A percentile compares a stretch with the other conserved stretches of the same genome.
Conservation (phyloP, 129 eudicot genomes). For the Centaurea solstitialis region DNA sequence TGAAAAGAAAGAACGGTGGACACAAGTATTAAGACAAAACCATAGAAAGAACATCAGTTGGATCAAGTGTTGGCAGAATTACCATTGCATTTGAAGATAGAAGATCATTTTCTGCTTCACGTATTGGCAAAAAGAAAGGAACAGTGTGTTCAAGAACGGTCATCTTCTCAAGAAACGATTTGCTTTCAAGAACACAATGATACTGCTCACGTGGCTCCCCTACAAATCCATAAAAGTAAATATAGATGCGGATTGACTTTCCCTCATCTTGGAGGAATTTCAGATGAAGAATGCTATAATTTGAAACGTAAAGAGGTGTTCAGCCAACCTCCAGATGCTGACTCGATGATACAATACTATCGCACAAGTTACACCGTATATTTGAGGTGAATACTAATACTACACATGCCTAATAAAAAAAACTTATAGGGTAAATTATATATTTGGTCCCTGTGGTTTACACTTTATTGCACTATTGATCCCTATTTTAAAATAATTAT, state of each 20-base stretch:
- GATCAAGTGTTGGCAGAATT: background rate
- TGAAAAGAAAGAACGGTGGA: conserved; percentile 23
- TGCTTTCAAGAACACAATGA: conserved; percentile 98
- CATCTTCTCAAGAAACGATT: conserved; percentile 97
- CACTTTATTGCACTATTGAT: no score
- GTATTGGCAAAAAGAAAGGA: conserved; percentile 91
- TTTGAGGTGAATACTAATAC: background rate
- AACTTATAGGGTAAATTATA: no score
- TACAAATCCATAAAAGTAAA: conserved; percentile 28
- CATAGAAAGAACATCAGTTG: background rate
- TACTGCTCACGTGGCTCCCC: conserved; percentile 88
- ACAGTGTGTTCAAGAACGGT: conserved; percentile 83
- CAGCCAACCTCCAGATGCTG: background rate
- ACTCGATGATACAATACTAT: background rate
- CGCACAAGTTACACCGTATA: background rate
- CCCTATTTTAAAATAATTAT: no score
- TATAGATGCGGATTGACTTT: background rate
- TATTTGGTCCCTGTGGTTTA: no score
- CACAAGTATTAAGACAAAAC: background rate
- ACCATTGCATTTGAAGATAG: conserved; percentile 96
- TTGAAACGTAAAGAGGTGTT: background rate
- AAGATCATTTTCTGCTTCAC: conserved; percentile 78
- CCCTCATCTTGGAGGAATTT: background rate
- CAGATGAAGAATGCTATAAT: background rate
- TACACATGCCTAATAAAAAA: background rate